These are phyloP conservation scores for Yarrowia keelungensis DNA, from an alignment of 805 yeast genomes.

Conservation along the genomic window DNA sequence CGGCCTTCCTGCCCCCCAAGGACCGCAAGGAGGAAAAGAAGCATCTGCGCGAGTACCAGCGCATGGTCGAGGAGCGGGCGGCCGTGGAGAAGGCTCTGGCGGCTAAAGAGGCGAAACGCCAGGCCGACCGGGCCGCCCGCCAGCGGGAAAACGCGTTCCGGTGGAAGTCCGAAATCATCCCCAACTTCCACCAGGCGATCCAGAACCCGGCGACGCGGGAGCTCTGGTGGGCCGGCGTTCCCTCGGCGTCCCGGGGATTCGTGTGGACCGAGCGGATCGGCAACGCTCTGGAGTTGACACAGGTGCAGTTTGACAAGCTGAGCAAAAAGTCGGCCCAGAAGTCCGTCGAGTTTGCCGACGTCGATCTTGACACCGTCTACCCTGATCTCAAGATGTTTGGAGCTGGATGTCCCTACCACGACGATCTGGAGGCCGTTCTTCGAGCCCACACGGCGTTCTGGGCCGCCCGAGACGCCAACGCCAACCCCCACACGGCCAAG, in stretches of 20 bases:
- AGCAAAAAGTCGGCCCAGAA: constrained; percentile 45
- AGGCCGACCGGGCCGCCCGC: constrained; percentile 43
- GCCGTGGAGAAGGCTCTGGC: constrained; percentile 51
- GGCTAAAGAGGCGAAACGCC: constrained; percentile 32
- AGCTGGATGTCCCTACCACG: constrained; percentile 48
- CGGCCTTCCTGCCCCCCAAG: constrained; percentile 68
- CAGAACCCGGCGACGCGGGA: constrained; percentile 56
- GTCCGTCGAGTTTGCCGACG: constrained; percentile 43
- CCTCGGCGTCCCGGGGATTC: constrained; percentile 54
- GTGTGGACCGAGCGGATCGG: constrained; percentile 62
- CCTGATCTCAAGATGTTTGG: constrained; percentile 54
- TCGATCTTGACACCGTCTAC: constrained; percentile 54
- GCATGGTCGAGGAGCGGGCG: constrained; percentile 50
- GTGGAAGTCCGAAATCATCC: constrained; percentile 55
- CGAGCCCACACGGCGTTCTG: constrained; percentile 48
- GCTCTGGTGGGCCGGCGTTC: constrained; percentile 68
- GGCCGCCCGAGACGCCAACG: constrained; percentile 43
- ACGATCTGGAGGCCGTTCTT: constrained; percentile 50
- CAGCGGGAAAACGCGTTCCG: constrained; percentile 46
- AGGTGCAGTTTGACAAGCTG: constrained; percentile 55
- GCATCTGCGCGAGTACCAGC: constrained; percentile 37
- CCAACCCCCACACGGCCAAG: constrained; percentile 50
- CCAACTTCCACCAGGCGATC: constrained; percentile 51
- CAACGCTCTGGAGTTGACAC: constrained; percentile 57
- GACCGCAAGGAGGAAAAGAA: constrained; percentile 44